These are phyloP conservation scores for Phaeotremella skinneri DNA, from an alignment of 768 basidiomycete species.

Conservation along the genomic window DNA sequence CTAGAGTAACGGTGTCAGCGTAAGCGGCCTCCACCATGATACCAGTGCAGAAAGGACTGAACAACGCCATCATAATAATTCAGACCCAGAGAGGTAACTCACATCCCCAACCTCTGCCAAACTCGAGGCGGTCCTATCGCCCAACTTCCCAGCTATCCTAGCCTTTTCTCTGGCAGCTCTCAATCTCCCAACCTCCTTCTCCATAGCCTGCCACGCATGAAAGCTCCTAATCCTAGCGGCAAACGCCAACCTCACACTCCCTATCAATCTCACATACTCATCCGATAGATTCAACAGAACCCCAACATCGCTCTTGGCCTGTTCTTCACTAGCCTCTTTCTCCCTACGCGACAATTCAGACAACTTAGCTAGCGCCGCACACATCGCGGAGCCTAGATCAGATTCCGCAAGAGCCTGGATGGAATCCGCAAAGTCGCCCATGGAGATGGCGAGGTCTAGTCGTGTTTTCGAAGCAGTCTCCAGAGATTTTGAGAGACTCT, in stretches of 20 bases:
- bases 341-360: conserved; percentile 72
- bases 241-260: conserved; percentile 82
- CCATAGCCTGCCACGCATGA: conserved; percentile 74
- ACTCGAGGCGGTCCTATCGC: conserved; percentile 66
- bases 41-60: background rate
- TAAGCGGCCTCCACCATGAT: conserved; percentile 1
- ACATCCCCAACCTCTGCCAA: conserved; percentile 79
- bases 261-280: conserved; percentile 88
- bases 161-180: conserved; percentile 78
- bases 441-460: conserved; percentile 65
- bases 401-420: conserved; percentile 69
- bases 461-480: conserved; percentile 81
- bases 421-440: conserved; percentile 76
- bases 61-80: too few relatives aligned
- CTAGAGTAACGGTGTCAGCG: conserved; percentile 52
- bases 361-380: conserved; percentile 66
- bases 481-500: conserved; percentile 80
- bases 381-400: conserved; percentile 70
- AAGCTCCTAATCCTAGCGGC: conserved; percentile 79
- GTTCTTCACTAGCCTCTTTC: conserved; percentile 69
- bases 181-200: conserved; percentile 68
- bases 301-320: conserved; percentile 77
- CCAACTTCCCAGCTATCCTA: conserved; percentile 63
- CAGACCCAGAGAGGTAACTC: too few relatives aligned
- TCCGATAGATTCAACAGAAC: conserved; percentile 82